phyloP scores from a whole-genome alignment of 108 stramenopile species.

The Asterionellopsis glacialis region DNA sequence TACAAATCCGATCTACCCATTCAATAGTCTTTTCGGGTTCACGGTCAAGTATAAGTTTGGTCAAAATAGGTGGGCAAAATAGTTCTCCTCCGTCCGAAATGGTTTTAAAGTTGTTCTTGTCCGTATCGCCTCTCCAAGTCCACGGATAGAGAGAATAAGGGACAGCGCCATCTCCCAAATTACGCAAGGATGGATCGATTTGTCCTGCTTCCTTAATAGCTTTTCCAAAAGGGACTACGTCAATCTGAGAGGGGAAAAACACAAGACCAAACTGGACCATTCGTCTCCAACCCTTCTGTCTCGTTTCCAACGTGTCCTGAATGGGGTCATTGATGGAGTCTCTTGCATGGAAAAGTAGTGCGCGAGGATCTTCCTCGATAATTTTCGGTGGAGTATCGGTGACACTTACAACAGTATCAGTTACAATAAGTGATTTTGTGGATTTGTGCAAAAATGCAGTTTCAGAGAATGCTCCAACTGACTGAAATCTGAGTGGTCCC shows the following conservation, averaged over 20 bases:
- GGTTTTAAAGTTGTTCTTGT: slow-evolving; percentile 51
- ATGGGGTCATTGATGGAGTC: slow-evolving; percentile 66
- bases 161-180: slow-evolving; percentile 68
- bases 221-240: slow-evolving; percentile 44
- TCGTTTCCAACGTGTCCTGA: slow-evolving; percentile 47
- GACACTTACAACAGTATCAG: slow-evolving; percentile 81
- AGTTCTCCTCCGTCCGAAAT: slow-evolving; percentile 55
- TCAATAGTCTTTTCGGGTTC: slow-evolving; percentile 64
- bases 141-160: slow-evolving; percentile 73
- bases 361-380: slow-evolving; percentile 72
- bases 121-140: slow-evolving; percentile 69
- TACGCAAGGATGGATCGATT: slow-evolving; percentile 42
- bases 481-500: slow-evolving; percentile 74
- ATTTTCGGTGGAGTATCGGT: slow-evolving; percentile 70
- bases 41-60: slow-evolving; percentile 84
- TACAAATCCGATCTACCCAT: slow-evolving; percentile 73
- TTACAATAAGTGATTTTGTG: slow-evolving; percentile 77
- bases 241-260: slow-evolving; percentile 87
- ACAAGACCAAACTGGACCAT: slow-evolving; percentile 89
- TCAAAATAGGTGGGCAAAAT: slow-evolving; percentile 90
- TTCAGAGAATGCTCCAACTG: slow-evolving; percentile 85
- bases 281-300: slow-evolving; percentile 83
- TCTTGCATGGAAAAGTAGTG: slow-evolving; percentile 84
- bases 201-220: slow-evolving; percentile 42
- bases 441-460: slow-evolving; percentile 83